Percentiles rank a stretch among this genome's conserved stretches.
Conservation (phyloP, 2,329 filamentous ascomycete genomes). For the Fusarium floridanum region DNA sequence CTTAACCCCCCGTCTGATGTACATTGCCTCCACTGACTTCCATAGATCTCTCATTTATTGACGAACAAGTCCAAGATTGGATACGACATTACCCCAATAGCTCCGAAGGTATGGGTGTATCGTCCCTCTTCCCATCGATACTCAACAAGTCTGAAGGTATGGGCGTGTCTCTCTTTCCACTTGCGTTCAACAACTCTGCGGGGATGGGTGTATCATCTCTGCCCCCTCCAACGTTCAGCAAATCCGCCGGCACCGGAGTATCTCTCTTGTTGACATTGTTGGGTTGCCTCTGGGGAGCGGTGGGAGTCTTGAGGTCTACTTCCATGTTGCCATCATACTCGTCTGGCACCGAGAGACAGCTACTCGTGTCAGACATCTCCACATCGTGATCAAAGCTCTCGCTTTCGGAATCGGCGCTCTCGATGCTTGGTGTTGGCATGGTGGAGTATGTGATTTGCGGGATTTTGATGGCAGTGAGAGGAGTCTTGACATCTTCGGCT, state of each 20-base stretch:
- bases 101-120: neutral
- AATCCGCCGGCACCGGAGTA: conserved; percentile 36
- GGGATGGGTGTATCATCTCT: neutral
- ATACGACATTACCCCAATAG: neutral
- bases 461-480: conserved; percentile 39
- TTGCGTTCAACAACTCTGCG: neutral
- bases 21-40: neutral
- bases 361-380: conserved; percentile 64
- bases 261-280: conserved; percentile 18
- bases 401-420: conserved; percentile 51
- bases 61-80: neutral
- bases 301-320: conserved; percentile 57
- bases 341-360: conserved; percentile 51
- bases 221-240: conserved; percentile 8
- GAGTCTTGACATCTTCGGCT: conserved; percentile 37
- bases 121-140: neutral
- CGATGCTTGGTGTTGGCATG: conserved; percentile 58
- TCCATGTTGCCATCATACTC: conserved; percentile 51
- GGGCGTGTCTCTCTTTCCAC: neutral
- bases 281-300: conserved; percentile 36
- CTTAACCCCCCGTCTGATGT: neutral
- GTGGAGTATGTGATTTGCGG: conserved; percentile 44
- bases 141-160: neutral
- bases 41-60: neutral
- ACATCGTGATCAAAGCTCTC: conserved; percentile 58